These are phyloP conservation scores for Populus nigra DNA, from an alignment of 345 rosid genomes.

Conservation along the genomic window DNA sequence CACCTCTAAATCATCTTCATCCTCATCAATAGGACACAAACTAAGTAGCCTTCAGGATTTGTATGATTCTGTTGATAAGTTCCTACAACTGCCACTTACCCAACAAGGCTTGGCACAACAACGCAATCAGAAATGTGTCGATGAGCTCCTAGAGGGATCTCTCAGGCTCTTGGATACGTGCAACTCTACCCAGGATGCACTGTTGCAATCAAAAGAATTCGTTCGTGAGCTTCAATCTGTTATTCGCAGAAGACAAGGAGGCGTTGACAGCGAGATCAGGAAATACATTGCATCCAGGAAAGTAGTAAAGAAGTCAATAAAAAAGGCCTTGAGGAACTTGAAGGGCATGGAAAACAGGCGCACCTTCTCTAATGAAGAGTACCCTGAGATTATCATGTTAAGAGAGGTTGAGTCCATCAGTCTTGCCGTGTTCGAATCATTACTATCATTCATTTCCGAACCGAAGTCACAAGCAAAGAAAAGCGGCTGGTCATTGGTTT, in stretches of 20 bases:
- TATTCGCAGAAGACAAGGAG: background rate
- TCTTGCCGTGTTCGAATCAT: slow-evolving; percentile 11
- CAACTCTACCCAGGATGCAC: background rate
- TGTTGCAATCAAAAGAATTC: background rate
- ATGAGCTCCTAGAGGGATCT: background rate
- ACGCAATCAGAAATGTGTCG: background rate
- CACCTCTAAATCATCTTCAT: background rate
- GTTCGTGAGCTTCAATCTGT: background rate
- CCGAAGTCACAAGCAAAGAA: background rate
- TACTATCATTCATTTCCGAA: slow-evolving; percentile 7
- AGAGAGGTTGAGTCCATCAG: slow-evolving; percentile 19
- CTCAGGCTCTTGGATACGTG: background rate
- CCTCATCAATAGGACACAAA: background rate
- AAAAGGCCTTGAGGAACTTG: background rate
- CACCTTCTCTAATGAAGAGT: background rate
- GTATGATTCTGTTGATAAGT: background rate
- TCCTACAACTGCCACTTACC: background rate
- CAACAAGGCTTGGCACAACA: background rate
- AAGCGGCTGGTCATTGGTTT: slow-evolving; percentile 14
- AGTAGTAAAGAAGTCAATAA: background rate
- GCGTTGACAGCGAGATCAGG: background rate
- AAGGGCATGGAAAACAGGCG: background rate
- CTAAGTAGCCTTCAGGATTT: background rate
- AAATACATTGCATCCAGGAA: background rate
- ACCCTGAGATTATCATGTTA: slow-evolving; percentile 7